These are phyloP conservation scores for Pleurotus platypus DNA, from an alignment of 768 basidiomycete species.

Conservation along the genomic window DNA sequence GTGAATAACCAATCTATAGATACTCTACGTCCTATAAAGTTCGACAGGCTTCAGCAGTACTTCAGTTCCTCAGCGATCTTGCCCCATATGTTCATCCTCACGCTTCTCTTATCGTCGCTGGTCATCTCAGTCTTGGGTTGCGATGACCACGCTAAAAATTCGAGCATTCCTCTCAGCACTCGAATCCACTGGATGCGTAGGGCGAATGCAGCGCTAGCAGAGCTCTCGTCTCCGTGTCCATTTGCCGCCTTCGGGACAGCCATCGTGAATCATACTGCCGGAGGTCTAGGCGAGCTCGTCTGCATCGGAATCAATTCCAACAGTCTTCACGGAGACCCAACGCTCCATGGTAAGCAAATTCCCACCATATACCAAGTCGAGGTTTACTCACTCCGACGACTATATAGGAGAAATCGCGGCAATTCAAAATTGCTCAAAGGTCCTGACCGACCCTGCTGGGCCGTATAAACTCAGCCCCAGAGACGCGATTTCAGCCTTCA, in stretches of 20 bases:
- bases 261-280: constrained; percentile 15
- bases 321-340: constrained; percentile 10
- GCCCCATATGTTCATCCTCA: too few relatives aligned
- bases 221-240: constrained; percentile 11
- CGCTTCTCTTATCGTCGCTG: too few relatives aligned
- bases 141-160: too few relatives aligned
- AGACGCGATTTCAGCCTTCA: constrained; percentile 11
- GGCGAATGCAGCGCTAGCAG: constrained; percentile 9
- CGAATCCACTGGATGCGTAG: constrained; percentile 15
- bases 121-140: too few relatives aligned
- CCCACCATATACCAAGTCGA: neutral
- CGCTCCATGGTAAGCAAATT: constrained; percentile 13
- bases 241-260: constrained; percentile 14
- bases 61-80: too few relatives aligned
- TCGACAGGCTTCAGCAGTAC: too few relatives aligned
- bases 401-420: constrained; percentile 15
- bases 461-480: constrained; percentile 12
- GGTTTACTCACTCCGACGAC: neutral
- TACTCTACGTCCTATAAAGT: too few relatives aligned
- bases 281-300: constrained; percentile 11
- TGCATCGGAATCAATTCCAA: constrained; percentile 13
- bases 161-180: constrained; percentile 11
- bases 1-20: too few relatives aligned
- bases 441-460: constrained; percentile 15
- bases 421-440: constrained; percentile 13